Percentiles rank a stretch among this genome's conserved stretches.
Evolutionary conservation across 2,329 filamentous ascomycete genomes (phyloP).

Genomic region (Cytospora piceicola): DNA sequence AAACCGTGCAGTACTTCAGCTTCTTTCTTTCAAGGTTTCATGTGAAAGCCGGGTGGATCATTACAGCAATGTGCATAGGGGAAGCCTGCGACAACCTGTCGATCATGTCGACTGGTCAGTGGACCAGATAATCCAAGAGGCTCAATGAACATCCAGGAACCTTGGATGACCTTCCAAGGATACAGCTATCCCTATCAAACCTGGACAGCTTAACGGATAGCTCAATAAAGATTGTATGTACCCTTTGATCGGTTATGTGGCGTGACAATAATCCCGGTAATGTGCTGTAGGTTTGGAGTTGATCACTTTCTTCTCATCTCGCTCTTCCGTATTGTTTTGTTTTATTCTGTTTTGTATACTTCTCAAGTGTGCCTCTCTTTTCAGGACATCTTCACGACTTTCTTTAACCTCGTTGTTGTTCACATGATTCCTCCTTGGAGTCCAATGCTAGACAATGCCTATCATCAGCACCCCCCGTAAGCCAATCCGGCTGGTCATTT

Average conservation of each 20-base stretch:
- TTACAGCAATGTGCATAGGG: neutral
- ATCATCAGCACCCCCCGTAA: slow-evolving; percentile 23
- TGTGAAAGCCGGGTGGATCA: neutral
- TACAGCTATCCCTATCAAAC: neutral
- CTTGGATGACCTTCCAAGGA: neutral
- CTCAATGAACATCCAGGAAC: neutral
- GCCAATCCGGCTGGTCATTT: slow-evolving; percentile 19
- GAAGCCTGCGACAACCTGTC: neutral
- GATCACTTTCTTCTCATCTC: neutral
- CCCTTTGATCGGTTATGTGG: neutral
- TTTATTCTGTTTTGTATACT: neutral
- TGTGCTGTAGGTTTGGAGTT: neutral
- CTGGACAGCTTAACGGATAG: neutral
- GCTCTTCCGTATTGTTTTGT: neutral
- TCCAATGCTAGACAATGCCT: slow-evolving; percentile 24
- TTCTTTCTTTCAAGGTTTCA: neutral
- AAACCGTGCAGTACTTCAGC: neutral
- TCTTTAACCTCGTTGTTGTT: slow-evolving; percentile 5
- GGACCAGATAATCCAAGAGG: neutral
- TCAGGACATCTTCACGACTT: slow-evolving; percentile 9
- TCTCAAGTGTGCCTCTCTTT: neutral
- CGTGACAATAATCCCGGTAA: neutral
- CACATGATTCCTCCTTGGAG: slow-evolving; percentile 7
- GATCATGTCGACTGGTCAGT: neutral
- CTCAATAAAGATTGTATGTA: neutral